Evolutionary conservation across 805 yeast genomes (phyloP), one percentile per base, ranked within the genome.

Genomic region (Candida golubevii): DNA sequence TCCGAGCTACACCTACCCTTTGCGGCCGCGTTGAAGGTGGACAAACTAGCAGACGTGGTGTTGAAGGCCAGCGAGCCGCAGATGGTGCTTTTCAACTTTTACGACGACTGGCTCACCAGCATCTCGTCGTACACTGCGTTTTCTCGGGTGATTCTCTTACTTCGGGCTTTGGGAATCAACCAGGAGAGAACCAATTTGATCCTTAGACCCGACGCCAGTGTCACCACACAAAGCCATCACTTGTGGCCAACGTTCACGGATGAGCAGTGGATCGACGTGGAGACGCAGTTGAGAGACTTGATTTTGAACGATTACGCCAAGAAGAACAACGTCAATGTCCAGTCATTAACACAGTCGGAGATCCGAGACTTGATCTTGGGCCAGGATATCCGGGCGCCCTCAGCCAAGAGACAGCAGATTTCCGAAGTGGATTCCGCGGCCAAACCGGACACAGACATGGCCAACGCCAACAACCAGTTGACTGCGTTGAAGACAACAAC

Each of bases 351-450:
- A 0, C 96, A 90, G 64, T 80, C 88, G 14, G 99, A 93, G 66
- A 87, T 93, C 27, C 79, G 97, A 45, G 99, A 93, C 65, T 75
- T 93, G 57, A 91, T 93, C 43, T 73, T 93, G 41, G 99, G 99
- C 14, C 98, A 91, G 68, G 95, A 88, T 55, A 83, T 93, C 45
- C 79, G 80, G 55, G 95, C 95, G 0, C 97, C 98, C 10, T 87
- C 97, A 0, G 83, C 79, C 18, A 79, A 84, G 55, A 76, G 97
- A 55, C 97, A 90, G 63, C 86, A 83, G 56, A 79, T 88, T 61
- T 83, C 90, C 0, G 90, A 85, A 46, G 72, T 88, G 40, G 89
- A 83, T 42, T 47, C 43, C 23, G 59, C 68, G 0, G 62, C 62
- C 33, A 75, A 72, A 30, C 65, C 68, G 38, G 74, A 69, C 30